These are phyloP conservation scores for Diaporthe sp. DNA, from an alignment of 2,329 filamentous ascomycete genomes.

Conservation along the genomic window DNA sequence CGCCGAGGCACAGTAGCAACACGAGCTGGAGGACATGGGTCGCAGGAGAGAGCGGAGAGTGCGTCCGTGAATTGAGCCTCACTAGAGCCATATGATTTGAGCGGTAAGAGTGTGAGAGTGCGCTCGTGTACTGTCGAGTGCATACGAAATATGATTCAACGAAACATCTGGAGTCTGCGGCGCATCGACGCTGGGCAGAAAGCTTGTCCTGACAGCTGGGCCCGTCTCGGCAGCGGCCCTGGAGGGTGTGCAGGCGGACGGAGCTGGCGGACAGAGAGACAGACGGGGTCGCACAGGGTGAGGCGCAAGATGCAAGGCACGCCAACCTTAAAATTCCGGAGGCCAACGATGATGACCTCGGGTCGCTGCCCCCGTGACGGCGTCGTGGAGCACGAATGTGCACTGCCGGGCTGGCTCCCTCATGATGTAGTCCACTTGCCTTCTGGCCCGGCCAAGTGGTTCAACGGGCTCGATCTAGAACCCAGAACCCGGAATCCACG, in stretches of 20 bases:
- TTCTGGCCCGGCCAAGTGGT: background rate
- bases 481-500: slow-evolving; percentile 1
- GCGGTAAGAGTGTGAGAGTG: background rate
- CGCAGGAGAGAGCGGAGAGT: background rate
- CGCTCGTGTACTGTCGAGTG: background rate
- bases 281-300: background rate
- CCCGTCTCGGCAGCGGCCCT: slow-evolving; percentile 8
- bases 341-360: slow-evolving; percentile 15
- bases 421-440: background rate
- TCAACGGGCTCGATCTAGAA: slow-evolving; percentile 16
- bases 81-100: background rate
- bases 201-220: slow-evolving; percentile 30
- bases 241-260: background rate
- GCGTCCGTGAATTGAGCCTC: background rate
- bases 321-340: slow-evolving; percentile 1
- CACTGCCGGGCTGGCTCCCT: slow-evolving; percentile 28
- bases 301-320: slow-evolving; percentile 26
- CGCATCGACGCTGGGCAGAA: slow-evolving; percentile 13
- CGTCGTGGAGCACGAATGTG: background rate
- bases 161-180: background rate
- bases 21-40: background rate
- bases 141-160: background rate
- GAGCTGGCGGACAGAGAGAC: background rate
- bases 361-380: background rate
- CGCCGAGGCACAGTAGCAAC: background rate